Conservation (phyloP, 1,284 basidiomycete genomes). For the Anthracocystis setariae region DNA sequence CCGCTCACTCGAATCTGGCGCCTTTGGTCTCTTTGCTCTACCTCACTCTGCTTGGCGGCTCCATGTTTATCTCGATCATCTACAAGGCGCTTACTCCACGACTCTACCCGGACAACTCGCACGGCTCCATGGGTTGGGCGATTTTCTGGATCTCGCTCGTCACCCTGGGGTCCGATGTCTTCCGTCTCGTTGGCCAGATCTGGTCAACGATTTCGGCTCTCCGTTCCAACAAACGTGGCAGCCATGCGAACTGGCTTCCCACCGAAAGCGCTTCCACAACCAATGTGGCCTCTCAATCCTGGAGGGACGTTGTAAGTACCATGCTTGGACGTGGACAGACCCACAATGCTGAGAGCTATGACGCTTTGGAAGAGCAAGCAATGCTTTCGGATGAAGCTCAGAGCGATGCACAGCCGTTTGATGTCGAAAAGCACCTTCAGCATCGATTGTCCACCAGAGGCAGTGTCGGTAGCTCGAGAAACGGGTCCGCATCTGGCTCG, state of each 20-base stretch:
- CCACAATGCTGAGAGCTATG: slow-evolving; percentile 24
- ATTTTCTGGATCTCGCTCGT: slow-evolving; percentile 55
- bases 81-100: slow-evolving; percentile 61
- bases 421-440: slow-evolving; percentile 27
- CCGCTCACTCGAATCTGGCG: slow-evolving; percentile 54
- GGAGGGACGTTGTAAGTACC: slow-evolving; percentile 21
- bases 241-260: slow-evolving; percentile 10
- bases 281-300: slow-evolving; percentile 5
- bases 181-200: slow-evolving; percentile 36
- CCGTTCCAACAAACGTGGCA: slow-evolving; percentile 7
- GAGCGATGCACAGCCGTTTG: slow-evolving; percentile 28
- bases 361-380: slow-evolving; percentile 37
- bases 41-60: slow-evolving; percentile 40
- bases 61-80: slow-evolving; percentile 52
- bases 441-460: slow-evolving; percentile 8
- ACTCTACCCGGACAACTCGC: slow-evolving; percentile 59
- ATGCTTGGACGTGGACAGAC: slow-evolving; percentile 19
- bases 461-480: slow-evolving; percentile 8
- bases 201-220: slow-evolving; percentile 21
- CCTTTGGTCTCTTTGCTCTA: slow-evolving; percentile 54
- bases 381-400: slow-evolving; percentile 38
- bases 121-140: slow-evolving; percentile 54
- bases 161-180: slow-evolving; percentile 50
- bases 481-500: slow-evolving; percentile 22
- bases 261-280: not conserved